These are phyloP conservation scores for Geopyxis carbonaria DNA, from an alignment of 495 filamentous ascomycete genomes.

Conservation along the genomic window DNA sequence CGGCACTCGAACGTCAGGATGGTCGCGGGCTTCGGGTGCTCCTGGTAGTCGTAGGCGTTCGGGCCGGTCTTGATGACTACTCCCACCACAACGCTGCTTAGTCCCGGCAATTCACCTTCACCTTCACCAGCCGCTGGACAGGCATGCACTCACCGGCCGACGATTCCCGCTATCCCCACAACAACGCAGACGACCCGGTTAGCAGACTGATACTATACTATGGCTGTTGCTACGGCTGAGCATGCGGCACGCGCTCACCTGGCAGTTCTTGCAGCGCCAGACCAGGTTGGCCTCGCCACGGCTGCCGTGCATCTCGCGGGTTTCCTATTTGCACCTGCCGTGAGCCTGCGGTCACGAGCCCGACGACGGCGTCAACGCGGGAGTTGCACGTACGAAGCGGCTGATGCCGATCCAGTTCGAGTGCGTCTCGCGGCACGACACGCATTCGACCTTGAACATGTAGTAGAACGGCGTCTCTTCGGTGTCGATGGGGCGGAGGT, in stretches of 20 bases:
- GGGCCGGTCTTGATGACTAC: conserved; percentile 60
- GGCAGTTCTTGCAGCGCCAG: conserved; percentile 90
- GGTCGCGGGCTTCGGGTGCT: conserved; percentile 55
- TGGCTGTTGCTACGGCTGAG: no score
- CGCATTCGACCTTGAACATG: conserved; percentile 93
- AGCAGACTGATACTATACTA: no score
- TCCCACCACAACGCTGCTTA: no score
- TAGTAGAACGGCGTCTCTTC: conserved; percentile 72
- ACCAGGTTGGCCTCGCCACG: conserved; percentile 95
- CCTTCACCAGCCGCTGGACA: no score
- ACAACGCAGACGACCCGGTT: no score
- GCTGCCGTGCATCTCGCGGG: conserved; percentile 72
- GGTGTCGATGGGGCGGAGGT: conserved; percentile 70
- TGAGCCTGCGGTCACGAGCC: neutral
- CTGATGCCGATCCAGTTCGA: conserved; percentile 73
- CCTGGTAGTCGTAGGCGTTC: conserved; percentile 44
- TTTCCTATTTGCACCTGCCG: conserved; percentile 40
- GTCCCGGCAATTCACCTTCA: no score
- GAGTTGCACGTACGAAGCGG: conserved; percentile 57
- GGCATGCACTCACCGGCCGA: no score
- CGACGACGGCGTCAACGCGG: neutral
- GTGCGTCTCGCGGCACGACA: conserved; percentile 80
- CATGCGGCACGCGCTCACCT: no score
- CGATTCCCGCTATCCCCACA: no score
- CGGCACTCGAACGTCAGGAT: conserved; percentile 84